A percentile compares a stretch with the other conserved stretches of the same genome.
Conservation (phyloP, 495 filamentous ascomycete species). For the Recurvomyces mirabilis region DNA sequence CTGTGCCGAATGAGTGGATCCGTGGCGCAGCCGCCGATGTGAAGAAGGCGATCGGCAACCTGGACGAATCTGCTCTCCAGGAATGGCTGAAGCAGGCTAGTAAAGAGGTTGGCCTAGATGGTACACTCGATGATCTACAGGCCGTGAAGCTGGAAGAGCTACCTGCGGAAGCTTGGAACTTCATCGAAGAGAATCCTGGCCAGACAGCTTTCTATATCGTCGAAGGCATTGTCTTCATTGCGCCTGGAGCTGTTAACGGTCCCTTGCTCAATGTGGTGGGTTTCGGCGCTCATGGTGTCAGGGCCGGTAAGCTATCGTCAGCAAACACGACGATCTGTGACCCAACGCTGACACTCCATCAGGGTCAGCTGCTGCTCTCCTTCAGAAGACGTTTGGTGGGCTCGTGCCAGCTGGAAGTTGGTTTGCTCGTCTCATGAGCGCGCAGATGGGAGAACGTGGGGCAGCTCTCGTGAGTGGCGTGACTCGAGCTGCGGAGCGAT, state of each 20-base stretch:
- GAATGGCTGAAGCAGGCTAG: not conserved
- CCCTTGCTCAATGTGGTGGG: not conserved
- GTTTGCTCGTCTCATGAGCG: not conserved
- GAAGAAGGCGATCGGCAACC: not conserved
- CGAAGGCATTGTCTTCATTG: not conserved
- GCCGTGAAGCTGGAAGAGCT: slow-evolving; percentile 3
- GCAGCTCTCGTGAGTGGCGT: too few species aligned
- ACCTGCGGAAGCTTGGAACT: not conserved
- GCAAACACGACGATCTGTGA: too few species aligned
- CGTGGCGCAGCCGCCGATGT: not conserved
- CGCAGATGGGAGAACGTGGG: not conserved
- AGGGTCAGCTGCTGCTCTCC: not conserved
- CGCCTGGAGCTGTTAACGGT: not conserved
- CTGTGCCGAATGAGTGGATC: not conserved
- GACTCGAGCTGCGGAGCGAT: too few species aligned
- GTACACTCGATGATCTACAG: not conserved
- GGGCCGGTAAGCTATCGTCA: not conserved
- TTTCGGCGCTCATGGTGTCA: not conserved
- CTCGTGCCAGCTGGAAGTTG: not conserved
- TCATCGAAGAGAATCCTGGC: slow-evolving; percentile 1
- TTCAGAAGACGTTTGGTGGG: not conserved
- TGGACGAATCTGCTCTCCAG: not conserved
- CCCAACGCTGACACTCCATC: too few species aligned
- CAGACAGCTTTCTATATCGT: not conserved
- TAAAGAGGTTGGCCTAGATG: not conserved